Conservation (phyloP, 2,329 filamentous ascomycete species). For the Cladosporium cucumerinum region DNA sequence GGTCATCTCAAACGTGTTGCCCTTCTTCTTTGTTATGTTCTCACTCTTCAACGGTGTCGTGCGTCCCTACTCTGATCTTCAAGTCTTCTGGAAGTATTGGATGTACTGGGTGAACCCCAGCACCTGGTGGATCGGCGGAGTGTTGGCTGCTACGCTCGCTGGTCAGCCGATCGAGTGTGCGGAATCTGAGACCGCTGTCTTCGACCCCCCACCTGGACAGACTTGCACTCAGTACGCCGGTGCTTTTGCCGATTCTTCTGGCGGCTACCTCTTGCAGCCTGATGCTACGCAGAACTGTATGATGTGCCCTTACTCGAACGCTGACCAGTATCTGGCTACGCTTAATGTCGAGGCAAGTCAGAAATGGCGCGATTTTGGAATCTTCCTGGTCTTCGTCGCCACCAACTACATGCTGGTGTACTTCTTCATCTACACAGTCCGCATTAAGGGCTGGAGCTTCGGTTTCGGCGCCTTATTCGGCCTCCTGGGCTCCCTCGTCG, state of each 20-base stretch:
- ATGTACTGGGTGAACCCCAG: constrained; percentile 66
- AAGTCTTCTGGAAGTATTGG: constrained; percentile 71
- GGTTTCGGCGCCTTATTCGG: constrained; percentile 60
- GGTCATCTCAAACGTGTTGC: constrained; percentile 70
- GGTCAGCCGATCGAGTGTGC: constrained; percentile 46
- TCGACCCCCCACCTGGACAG: constrained; percentile 62
- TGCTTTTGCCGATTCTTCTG: constrained; percentile 52
- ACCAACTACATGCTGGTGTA: constrained; percentile 62
- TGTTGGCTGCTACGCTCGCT: constrained; percentile 62
- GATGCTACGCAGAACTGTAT: constrained; percentile 58
- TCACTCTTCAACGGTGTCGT: constrained; percentile 75
- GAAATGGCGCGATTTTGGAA: constrained; percentile 71
- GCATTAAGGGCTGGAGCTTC: constrained; percentile 68
- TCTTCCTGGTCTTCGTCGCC: constrained; percentile 67
- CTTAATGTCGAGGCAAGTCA: constrained; percentile 55
- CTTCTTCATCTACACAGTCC: constrained; percentile 72
- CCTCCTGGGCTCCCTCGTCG: constrained; percentile 42
- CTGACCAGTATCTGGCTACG: constrained; percentile 63
- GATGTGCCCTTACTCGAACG: constrained; percentile 67
- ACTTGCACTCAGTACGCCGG: constrained; percentile 65
- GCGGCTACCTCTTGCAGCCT: constrained; percentile 63
- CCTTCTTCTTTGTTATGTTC: constrained; percentile 80
- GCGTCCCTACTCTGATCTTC: constrained; percentile 61
- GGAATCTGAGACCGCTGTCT: constrained; percentile 57
- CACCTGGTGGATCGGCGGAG: constrained; percentile 70